Base-by-base conservation (phyloP, 805 yeast genomes). In the Torulaspora gathmanii region DNA sequence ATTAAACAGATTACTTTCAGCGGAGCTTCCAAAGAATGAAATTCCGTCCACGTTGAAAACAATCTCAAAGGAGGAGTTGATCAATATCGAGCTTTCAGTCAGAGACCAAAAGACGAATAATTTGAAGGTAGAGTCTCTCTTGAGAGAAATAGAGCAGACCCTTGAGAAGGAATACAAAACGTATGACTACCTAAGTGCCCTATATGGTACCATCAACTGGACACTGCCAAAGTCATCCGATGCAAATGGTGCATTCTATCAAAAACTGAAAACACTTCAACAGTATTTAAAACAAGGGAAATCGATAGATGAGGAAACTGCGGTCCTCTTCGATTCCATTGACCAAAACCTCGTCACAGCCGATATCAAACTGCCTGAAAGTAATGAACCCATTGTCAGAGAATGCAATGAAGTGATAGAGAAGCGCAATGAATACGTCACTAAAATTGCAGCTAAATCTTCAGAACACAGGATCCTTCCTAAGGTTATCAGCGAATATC, bases 31-130 rank as follows among this genome's bases (percentile, higher is more conserved):
- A 0, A 77, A 72, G 13, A 56, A 75, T 29, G 73, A 73, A n/a
- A 60, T 86, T 0, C 85, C 87, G 0, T 79, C 83, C 0, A 67
- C 82, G 0, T 61, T 86, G 2, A 89, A 84, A 42, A 68, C 83
- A 0, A 56, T 83, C 0, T 78, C 79, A 41, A 72, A 70, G 42
- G 80, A 61, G 66, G 75, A 65, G 52, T 72, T 70, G 17, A 58
- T 84, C 0, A 93, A 95, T 0, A 71, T 71, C 6, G 72, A 80
- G 1, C 67, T 85, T 1, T 46, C 79, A 0, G 74, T 73, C 8
- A 81, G 81, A 48, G 74, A 79, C 7, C 77, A 77, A 16, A 79
- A 77, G 30, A 67, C 84, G 9, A 65, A 69, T 60, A 73, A 1
- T 54, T 65, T 31, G 1, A 70, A 76, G 33, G 67, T 79, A 29